A percentile compares a stretch with the other conserved stretches of the same genome.
Evolutionary conservation across 2,329 filamentous ascomycete species (phyloP).

Genomic region (Sclerotinia nivalis): DNA sequence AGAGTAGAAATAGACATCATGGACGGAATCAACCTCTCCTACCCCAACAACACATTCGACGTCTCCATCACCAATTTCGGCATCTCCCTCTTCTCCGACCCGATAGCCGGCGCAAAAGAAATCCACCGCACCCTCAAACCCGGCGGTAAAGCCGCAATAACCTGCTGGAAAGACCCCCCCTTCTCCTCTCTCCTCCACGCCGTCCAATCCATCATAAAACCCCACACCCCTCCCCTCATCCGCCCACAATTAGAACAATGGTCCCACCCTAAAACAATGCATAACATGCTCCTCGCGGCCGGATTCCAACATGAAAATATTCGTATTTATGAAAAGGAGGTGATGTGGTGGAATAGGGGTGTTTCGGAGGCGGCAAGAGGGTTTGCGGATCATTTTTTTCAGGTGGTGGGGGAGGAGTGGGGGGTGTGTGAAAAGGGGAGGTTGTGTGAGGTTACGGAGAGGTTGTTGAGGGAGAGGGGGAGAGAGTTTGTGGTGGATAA

Average conservation of each 20-base stretch:
- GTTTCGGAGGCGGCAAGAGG: background rate
- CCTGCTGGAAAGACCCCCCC: background rate
- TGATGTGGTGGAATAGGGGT: background rate
- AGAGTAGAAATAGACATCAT: background rate
- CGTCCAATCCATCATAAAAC: background rate
- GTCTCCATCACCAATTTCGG: conserved; percentile 9
- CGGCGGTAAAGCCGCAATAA: conserved; percentile 62
- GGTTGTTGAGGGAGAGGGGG: background rate
- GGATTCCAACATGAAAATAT: background rate
- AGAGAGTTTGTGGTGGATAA: background rate
- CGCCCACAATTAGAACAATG: background rate
- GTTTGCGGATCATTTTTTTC: background rate
- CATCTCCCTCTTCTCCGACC: conserved; percentile 12
- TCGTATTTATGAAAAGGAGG: background rate
- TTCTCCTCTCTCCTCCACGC: background rate
- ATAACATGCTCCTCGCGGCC: background rate
- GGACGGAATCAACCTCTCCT: background rate
- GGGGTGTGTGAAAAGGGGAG: background rate
- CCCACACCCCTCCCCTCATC: background rate
- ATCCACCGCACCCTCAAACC: conserved; percentile 86
- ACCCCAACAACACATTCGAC: background rate
- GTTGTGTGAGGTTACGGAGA: background rate
- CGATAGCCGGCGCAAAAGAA: conserved; percentile 71
- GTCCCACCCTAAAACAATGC: background rate
- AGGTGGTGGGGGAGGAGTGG: background rate